Evolutionary conservation across 495 filamentous ascomycete species (phyloP), one percentile per base, ranked within the genome.

Genomic region (Neurospora cerealis): DNA sequence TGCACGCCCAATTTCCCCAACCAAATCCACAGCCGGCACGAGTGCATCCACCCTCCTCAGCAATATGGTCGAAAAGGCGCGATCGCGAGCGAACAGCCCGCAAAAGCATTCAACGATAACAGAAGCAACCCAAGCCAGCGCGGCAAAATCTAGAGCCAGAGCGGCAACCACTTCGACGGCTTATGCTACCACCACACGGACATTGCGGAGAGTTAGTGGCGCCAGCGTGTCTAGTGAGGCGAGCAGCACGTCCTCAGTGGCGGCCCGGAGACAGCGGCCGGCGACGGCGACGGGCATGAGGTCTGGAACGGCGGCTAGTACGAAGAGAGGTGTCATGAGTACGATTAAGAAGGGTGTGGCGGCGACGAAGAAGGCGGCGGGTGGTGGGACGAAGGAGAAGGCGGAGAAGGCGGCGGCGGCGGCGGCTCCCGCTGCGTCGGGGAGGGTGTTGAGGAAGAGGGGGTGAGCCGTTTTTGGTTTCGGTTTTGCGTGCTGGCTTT

Each of bases 21-120:
- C 78, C 24, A 90, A 91, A 74, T 69, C 74, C 5, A 77, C 78
- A 71, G 74, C 77, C 5, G 78, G 80, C 10, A 78, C 82, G 5
- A 62, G 54, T 28, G 54, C 54, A 62, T 62, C 54, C 24, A 80
- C 80, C 70, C 79, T 86, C 15, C 72, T 87, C 32, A 90, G 89
- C 32, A 93, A 86, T 66, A 88, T 92, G 72, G 86, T 88, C 36
- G 91, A 90, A 71, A 88, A 85, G 73, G 83, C 83, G 10, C 85
- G 83, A 62, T 79, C 84, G 1, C 84, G 86, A 0, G 80, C 75
- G 10, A 73, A 73, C 32, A 74, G 76, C 39, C 71, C 79, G 10
- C 73, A 76, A 19, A 39, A 70, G 77, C n/a, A 72, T 0, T 28
- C 72, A 70, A 34, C 72, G 11, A 70, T 41, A 71, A 48, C 72